Conservation (phyloP, 2,329 filamentous ascomycete species). For the Gnomoniopsis sp. region DNA sequence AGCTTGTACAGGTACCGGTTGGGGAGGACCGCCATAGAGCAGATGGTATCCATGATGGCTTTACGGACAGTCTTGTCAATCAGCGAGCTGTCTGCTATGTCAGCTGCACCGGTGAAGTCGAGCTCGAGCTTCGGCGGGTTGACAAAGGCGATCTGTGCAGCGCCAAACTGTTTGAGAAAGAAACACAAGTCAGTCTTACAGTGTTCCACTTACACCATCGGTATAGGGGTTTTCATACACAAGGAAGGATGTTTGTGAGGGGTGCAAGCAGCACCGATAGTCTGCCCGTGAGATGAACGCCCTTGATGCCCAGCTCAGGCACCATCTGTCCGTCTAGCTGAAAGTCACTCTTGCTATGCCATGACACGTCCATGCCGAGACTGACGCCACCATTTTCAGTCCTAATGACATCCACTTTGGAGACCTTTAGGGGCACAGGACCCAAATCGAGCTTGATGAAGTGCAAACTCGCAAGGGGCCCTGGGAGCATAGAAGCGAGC, state of each 20-base stretch:
- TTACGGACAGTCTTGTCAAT: conserved; percentile 41
- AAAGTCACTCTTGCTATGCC: conserved; percentile 44
- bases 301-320: conserved; percentile 41
- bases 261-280: conserved; percentile 41
- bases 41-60: conserved; percentile 40
- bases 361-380: conserved; percentile 43
- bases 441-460: conserved; percentile 46
- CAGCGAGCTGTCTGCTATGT: conserved; percentile 38
- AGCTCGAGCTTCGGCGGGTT: conserved; percentile 43
- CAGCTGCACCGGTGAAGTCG: conserved; percentile 44
- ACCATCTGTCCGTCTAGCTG: conserved; percentile 42
- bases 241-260: conserved; percentile 41
- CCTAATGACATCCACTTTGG: conserved; percentile 42
- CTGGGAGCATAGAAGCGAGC: conserved; percentile 41
- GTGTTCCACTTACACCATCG: neutral
- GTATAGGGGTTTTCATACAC: conserved; percentile 31
- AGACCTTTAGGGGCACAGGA: conserved; percentile 35
- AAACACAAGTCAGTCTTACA: neutral
- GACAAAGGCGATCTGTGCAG: conserved; percentile 45
- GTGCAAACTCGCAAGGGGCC: conserved; percentile 37
- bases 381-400: conserved; percentile 41
- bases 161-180: conserved; percentile 36
- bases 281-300: conserved; percentile 40
- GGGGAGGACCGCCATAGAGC: conserved; percentile 42
- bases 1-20: conserved; percentile 48